Evolutionary conservation across 140 eudicot genomes (phyloP).

Genomic region (Flaveria floridana): DNA sequence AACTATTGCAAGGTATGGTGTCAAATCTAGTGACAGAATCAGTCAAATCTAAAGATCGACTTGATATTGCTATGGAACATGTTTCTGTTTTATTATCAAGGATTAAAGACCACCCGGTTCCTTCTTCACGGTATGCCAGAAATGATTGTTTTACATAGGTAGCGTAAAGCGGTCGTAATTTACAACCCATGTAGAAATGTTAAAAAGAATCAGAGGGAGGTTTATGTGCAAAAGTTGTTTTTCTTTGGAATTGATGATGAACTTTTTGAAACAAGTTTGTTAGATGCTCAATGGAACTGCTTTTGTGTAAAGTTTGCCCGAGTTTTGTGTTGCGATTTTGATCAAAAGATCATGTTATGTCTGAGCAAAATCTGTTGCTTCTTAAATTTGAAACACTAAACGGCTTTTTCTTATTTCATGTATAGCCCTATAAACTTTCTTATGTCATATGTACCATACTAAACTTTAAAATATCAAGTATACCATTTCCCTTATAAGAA

Average conservation of each 20-base stretch:
- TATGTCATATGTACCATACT: too few species aligned
- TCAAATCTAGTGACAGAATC: conserved; percentile 76
- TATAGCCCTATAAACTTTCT: too few species aligned
- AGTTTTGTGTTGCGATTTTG: not conserved
- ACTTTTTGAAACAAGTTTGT: conserved; percentile 22
- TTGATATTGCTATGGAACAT: conserved; percentile 78
- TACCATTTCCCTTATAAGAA: too few species aligned
- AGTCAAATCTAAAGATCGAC: conserved; percentile 75
- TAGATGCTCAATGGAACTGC: conserved; percentile 23
- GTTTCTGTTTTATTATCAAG: conserved; percentile 71
- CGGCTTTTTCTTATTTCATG: not conserved
- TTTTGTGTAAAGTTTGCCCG: conserved; percentile 6
- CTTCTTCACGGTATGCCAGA: conserved; percentile 53
- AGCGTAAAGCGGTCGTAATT: conserved; percentile 12
- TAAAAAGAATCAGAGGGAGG: conserved; percentile 21
- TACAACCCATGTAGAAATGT: conserved; percentile 23
- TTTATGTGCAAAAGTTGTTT: conserved; percentile 26
- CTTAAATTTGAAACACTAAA: not conserved
- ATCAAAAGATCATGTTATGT: not conserved
- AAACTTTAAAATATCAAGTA: too few species aligned
- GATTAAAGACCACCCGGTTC: conserved; percentile 74
- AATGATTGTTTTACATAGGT: conserved; percentile 40
- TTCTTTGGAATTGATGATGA: conserved; percentile 13
- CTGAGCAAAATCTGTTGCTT: not conserved
- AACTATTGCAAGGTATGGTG: conserved; percentile 77